Evolutionary conservation across 768 basidiomycete genomes (phyloP), one percentile per base, ranked within the genome.

Genomic region (Mycena rosella): DNA sequence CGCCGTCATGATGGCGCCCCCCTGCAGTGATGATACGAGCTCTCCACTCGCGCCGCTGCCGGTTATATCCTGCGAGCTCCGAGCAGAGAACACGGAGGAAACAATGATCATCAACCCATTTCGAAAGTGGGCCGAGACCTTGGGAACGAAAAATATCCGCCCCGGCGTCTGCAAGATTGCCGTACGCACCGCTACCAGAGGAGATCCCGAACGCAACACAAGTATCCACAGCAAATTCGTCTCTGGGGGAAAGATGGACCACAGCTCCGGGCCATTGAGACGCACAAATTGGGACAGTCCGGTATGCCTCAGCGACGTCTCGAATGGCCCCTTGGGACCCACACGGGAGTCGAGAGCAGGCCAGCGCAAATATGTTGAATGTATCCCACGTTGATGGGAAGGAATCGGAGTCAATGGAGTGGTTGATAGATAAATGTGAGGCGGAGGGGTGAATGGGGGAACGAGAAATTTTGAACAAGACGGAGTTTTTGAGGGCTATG

Each of bases 351-450:
- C 66, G 56, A 2, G 44, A 73, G 0, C 83, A 72, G 24, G 78
- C 47, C 13, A 75, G 63, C 20, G 68, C 78, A 0, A 84, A 60
- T 0, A 75, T 73, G 0, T 69, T 49, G 57, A 86, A 86, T 0
- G 82, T 84, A 1, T 82, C 82, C 84, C 83, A 85, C 0, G 79
- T 81, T 71, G 81, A 82, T 0, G 83, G 84, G 60, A 80, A 77
- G 18, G 63, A 8, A 22, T 72, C 51, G 0, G 81, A 67, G 38
- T 80, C 44, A 8, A 86, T 79, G 30, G 7, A 32, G n/a, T 63
- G 63, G 29, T 84, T 84, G 22, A 84, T 77, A 0, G 81, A 83
- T 7, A 17, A 0, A 64, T 29, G 17, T 60, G 45, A 17, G 38
- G 14, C 10, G 15, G 5, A 1, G 15, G n/a, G n/a, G 3, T 71